These are phyloP conservation scores for Tylopilus subfusipes DNA, from an alignment of 768 basidiomycete species.

Conservation along the genomic window DNA sequence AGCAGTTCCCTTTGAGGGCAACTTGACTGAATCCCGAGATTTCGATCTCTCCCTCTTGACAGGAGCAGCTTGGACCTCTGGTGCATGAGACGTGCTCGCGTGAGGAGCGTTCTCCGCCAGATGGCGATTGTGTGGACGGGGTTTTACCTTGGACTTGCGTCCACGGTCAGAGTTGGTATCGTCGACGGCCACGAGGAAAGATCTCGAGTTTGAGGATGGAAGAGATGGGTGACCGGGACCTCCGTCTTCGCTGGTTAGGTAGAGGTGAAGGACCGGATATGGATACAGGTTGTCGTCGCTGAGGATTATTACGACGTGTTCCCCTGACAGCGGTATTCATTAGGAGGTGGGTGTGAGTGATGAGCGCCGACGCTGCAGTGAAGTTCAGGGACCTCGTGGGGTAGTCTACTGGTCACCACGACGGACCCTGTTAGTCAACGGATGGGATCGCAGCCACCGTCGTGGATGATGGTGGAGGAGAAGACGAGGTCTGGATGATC, in stretches of 20 bases:
- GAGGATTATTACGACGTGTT: conserved; percentile 25
- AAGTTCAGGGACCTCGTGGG: not conserved
- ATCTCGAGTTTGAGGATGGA: conserved; percentile 15
- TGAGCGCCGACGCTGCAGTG: not conserved
- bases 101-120: conserved; percentile 18
- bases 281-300: conserved; percentile 21
- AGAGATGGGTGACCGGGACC: conserved; percentile 32
- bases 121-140: conserved; percentile 25
- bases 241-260: conserved; percentile 27
- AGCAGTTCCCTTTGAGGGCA: conserved; percentile 19
- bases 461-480: conserved; percentile 8
- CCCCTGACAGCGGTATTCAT: conserved; percentile 26
- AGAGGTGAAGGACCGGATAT: conserved; percentile 16
- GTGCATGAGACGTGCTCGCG: conserved; percentile 8
- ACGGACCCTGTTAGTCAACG: conserved; percentile 7
- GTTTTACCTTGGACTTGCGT: conserved; percentile 30
- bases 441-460: not conserved
- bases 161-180: conserved; percentile 30
- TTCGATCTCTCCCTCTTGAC: conserved; percentile 34
- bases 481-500: not conserved
- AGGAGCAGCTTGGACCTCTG: not conserved
- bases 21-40: conserved; percentile 31
- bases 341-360: not conserved
- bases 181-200: conserved; percentile 29
- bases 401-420: not conserved